phyloP scores from a whole-genome alignment of 148 eudicot species.

The Euryodendron excelsum region DNA sequence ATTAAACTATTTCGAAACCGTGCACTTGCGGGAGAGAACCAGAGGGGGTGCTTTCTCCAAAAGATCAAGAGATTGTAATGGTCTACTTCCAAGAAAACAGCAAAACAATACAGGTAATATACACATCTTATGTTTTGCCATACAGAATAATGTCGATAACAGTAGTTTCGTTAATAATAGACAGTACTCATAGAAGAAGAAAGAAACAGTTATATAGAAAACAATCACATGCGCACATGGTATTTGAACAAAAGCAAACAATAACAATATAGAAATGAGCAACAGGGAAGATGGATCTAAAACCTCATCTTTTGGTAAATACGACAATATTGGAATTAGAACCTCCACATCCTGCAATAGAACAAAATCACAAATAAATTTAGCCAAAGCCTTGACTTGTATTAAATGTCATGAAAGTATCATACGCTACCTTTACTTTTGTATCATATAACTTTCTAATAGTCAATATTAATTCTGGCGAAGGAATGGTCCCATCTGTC shows the following conservation, averaged over 20 bases:
- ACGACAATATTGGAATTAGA: constrained; percentile 74
- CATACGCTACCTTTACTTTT: constrained; percentile 50
- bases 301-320: constrained; percentile 88
- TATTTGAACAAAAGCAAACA: not conserved
- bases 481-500: constrained; percentile 83
- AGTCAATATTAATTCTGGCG: constrained; percentile 61
- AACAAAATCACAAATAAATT: constrained; percentile 13
- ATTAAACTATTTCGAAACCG: too few relatives aligned
- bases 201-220: not conserved
- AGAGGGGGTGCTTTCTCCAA: too few relatives aligned
- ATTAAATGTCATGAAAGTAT: not conserved
- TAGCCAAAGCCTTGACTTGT: constrained; percentile 7
- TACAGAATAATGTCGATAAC: not conserved
- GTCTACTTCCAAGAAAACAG: not conserved
- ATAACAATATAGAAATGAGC: not conserved
- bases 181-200: not conserved
- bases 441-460: constrained; percentile 66
- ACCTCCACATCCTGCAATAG: constrained; percentile 75
- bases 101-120: not conserved
- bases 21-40: too few relatives aligned
- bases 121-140: not conserved
- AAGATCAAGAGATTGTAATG: too few relatives aligned
- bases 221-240: not conserved
- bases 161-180: not conserved
- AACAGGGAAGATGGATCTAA: constrained; percentile 9